A percentile compares a stretch with the other conserved stretches of the same genome.
Conservation (phyloP, 2,329 filamentous ascomycete species). For the Alternaria arbusti region DNA sequence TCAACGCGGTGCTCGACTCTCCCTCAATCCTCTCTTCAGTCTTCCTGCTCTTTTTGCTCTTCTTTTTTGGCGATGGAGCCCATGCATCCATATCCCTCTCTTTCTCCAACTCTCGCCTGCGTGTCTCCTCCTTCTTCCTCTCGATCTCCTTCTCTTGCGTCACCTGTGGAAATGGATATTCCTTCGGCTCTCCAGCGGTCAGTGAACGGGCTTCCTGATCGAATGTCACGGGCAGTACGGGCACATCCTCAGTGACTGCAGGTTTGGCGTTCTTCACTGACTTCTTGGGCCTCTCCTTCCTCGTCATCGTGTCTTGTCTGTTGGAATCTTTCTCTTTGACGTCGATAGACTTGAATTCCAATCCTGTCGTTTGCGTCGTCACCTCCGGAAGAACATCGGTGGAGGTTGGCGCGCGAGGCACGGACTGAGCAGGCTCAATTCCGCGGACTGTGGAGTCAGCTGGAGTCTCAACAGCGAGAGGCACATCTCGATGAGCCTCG, state of each 20-base stretch:
- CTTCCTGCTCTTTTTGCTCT: constrained; percentile 49
- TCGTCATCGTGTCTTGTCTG: constrained; percentile 49
- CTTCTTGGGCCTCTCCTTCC: constrained; percentile 27
- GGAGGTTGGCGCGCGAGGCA: constrained; percentile 7
- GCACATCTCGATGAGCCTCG: constrained; percentile 38
- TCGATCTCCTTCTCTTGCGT: constrained; percentile 4
- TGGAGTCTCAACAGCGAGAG: constrained; percentile 43
- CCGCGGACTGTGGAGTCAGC: constrained; percentile 30
- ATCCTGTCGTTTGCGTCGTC: background rate
- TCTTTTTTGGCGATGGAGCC: constrained; percentile 52
- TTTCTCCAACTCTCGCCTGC: constrained; percentile 21
- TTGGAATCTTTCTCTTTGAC: constrained; percentile 21
- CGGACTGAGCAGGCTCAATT: constrained; percentile 15
- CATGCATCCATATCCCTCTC: constrained; percentile 33
- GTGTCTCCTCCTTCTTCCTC: background rate
- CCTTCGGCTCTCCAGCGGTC: constrained; percentile 16
- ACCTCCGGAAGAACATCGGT: background rate
- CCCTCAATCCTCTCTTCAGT: constrained; percentile 34
- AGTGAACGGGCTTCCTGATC: constrained; percentile 21
- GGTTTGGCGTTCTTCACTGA: constrained; percentile 5
- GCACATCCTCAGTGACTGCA: constrained; percentile 1
- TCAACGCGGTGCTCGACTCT: background rate
- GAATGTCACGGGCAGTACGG: constrained; percentile 21
- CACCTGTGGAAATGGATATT: constrained; percentile 40
- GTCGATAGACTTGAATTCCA: constrained; percentile 1